Evolutionary conservation across 192 early-diverging fungal species (phyloP).

Genomic region (Anaeromyces robustus): DNA sequence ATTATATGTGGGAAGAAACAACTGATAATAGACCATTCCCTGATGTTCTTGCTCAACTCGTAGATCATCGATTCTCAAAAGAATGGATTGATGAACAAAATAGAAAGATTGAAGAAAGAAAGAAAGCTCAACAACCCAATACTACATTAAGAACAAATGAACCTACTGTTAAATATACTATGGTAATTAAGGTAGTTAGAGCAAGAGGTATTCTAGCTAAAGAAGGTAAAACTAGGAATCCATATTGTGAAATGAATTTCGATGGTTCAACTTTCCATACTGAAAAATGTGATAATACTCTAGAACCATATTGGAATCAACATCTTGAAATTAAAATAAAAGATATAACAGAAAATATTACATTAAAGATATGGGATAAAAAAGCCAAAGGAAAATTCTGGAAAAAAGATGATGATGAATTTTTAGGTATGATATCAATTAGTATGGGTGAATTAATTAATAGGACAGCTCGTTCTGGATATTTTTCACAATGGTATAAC

Average conservation of each 20-base stretch:
- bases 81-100: neutral
- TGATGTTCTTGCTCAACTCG: neutral
- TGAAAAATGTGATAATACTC: slow-evolving; percentile 12
- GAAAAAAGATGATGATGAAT: slow-evolving; percentile 30
- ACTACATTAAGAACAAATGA: neutral
- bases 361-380: slow-evolving; percentile 25
- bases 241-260: slow-evolving; percentile 31
- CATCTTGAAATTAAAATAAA: slow-evolving; percentile 17
- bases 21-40: neutral
- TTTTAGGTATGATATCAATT: slow-evolving; percentile 25
- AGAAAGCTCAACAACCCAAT: neutral
- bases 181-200: slow-evolving; percentile 22
- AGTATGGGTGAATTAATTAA: slow-evolving; percentile 19
- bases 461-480: slow-evolving; percentile 13
- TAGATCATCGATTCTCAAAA: neutral
- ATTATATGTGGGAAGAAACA: neutral
- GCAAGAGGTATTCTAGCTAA: slow-evolving; percentile 29
- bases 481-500: slow-evolving; percentile 12
- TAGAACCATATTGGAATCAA: slow-evolving; percentile 29
- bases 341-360: slow-evolving; percentile 17
- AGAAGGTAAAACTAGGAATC: slow-evolving; percentile 23
- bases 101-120: neutral
- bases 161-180: neutral
- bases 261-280: slow-evolving; percentile 27
- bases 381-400: neutral